Evolutionary conservation across 139 green algal species (phyloP), one percentile per base, ranked within the genome.

Genomic region (Picochlorum sp.): DNA sequence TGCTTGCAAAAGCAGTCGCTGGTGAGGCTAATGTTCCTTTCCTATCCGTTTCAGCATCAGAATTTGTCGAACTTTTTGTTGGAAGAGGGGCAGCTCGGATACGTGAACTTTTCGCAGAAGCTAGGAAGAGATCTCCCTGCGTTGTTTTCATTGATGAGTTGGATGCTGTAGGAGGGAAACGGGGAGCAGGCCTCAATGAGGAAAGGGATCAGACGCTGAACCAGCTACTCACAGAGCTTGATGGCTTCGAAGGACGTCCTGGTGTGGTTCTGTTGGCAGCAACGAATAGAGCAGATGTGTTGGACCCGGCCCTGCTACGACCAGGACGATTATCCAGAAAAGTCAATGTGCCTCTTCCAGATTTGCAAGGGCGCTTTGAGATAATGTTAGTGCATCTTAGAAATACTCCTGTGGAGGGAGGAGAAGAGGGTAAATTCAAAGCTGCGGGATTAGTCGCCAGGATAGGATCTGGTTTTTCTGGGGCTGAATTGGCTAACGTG

Each of bases 21-120:
- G 88, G 86, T 4, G 88, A 96, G 67, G 87, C 88, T 9, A 81
- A 81, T 1, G 81, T 95, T 14, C 85, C 86, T 13, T 99, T 99
- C 78, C 85, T 98, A 40, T 74, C 88, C 0, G 78, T 86, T 1
- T 82, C 74, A 7, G 93, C 89, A n/a, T 92, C 80, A 1, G 92
- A 99, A 70, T 98, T 99, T 79, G 90, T 97, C 58, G 93, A 99
- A 80, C 82, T 99, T 83, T 99, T 95, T 78, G 91, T 99, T 33
- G 90, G 90, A 4, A 75, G 90, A 2, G 90, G 90, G 7, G 90
- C 90, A 8, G 93, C 82, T 2, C 71, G 91, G 50, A 84, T 97
- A 20, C 59, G 79, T 2, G 85, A 91, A 65, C 66, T 98, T 49
- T 98, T 98, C 80, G 81, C 85, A 0, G 85, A 96, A 73, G 91